A percentile compares a stretch with the other conserved stretches of the same genome.
phyloP scores from a whole-genome alignment of 2,329 filamentous ascomycete genomes.

The Arthroderma sp. region DNA sequence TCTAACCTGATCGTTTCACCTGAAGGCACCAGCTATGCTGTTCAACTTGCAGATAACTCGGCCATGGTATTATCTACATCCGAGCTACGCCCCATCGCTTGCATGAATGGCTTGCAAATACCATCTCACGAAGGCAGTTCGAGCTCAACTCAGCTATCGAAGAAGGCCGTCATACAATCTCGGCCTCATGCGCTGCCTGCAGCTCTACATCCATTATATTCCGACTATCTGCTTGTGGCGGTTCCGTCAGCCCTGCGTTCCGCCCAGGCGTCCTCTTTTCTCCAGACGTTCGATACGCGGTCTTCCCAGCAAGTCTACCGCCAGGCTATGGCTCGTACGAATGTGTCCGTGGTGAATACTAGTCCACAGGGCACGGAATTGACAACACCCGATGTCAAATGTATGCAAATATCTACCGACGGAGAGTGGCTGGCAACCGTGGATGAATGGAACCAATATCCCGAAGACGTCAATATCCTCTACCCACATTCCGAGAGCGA shows the following conservation, averaged over 20 bases:
- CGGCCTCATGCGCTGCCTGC: slow-evolving; percentile 40
- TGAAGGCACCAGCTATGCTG: slow-evolving; percentile 63
- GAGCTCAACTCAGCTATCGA: slow-evolving; percentile 5
- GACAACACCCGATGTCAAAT: slow-evolving; percentile 62
- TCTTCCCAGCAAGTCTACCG: slow-evolving; percentile 65
- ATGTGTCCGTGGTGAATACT: slow-evolving; percentile 67
- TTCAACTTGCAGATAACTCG: slow-evolving; percentile 86
- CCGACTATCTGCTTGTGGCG: slow-evolving; percentile 54
- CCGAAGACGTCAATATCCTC: slow-evolving; percentile 51
- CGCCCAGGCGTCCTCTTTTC: slow-evolving; percentile 40
- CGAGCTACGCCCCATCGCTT: slow-evolving; percentile 72
- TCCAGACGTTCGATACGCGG: slow-evolving; percentile 81
- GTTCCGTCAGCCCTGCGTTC: slow-evolving; percentile 42
- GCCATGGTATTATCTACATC: slow-evolving; percentile 80
- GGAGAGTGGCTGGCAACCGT: slow-evolving; percentile 84
- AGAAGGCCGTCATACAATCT: slow-evolving; percentile 33
- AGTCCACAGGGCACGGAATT: slow-evolving; percentile 59
- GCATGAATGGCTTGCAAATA: slow-evolving; percentile 67
- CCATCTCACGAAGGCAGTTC: slow-evolving; percentile 14
- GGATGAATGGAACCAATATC: slow-evolving; percentile 75
- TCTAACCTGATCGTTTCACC: slow-evolving; percentile 74
- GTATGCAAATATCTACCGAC: slow-evolving; percentile 63
- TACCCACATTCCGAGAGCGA: slow-evolving; percentile 18
- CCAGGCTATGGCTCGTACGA: slow-evolving; percentile 79
- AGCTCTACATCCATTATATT: slow-evolving; percentile 47